These are phyloP conservation scores for Podospora didyma DNA, from an alignment of 495 filamentous ascomycete species.

Conservation along the genomic window DNA sequence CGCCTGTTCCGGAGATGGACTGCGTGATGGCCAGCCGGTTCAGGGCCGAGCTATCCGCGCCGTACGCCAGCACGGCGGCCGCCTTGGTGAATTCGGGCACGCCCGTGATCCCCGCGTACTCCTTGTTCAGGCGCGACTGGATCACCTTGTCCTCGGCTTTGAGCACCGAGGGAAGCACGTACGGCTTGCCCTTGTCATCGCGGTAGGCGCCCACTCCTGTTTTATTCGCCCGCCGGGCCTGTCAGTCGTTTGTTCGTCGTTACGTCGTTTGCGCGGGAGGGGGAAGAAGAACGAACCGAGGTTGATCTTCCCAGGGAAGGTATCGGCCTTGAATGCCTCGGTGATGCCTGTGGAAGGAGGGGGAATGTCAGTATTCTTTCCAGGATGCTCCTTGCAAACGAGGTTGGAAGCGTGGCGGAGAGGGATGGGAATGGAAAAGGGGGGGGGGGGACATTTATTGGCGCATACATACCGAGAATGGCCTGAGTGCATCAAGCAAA, in stretches of 20 bases:
- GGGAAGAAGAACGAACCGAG: constrained; percentile 52
- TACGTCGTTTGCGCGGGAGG: not conserved
- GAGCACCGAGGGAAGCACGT: constrained; percentile 90
- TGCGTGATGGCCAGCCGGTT: constrained; percentile 89
- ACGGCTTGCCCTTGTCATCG: constrained; percentile 95
- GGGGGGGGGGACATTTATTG: not conserved
- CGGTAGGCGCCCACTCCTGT: constrained; percentile 76
- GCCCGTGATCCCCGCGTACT: constrained; percentile 97
- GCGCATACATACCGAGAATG: constrained; percentile 60
- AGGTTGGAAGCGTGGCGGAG: no score
- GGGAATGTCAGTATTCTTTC: constrained; percentile 6
- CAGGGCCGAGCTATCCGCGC: constrained; percentile 68
- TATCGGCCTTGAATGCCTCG: constrained; percentile 97
- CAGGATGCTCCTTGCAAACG: not conserved
- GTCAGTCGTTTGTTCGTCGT: constrained; percentile 19
- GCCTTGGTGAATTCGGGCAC: constrained; percentile 89
- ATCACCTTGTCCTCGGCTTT: constrained; percentile 86
- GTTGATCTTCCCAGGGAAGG: constrained; percentile 92
- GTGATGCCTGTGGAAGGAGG: constrained; percentile 67
- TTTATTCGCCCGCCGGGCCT: not conserved
- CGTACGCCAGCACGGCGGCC: constrained; percentile 87
- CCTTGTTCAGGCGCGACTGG: constrained; percentile 76
- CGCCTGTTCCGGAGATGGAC: constrained; percentile 96
- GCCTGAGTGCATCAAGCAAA: constrained; percentile 46
- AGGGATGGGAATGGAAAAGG: not conserved